phyloP scores from a whole-genome alignment of 2,329 filamentous ascomycete species.

The Aspergillus fumigatus region DNA sequence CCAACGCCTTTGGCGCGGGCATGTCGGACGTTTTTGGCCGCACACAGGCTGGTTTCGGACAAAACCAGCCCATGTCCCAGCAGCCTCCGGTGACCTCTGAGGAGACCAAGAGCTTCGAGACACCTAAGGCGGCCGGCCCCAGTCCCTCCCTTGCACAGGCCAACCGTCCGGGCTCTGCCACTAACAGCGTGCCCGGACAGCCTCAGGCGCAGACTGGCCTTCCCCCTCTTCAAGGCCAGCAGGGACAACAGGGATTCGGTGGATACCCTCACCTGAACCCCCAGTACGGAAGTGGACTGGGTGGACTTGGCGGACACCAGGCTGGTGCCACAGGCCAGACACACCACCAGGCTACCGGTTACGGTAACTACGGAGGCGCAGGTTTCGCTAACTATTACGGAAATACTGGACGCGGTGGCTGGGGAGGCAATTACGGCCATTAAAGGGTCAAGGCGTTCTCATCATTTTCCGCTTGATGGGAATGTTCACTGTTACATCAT shows the following conservation, averaged over 20 bases:
- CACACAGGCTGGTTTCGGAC: conserved; percentile 53
- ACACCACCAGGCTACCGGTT: conserved; percentile 39
- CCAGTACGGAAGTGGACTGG: conserved; percentile 49
- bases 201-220: conserved; percentile 47
- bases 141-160: conserved; percentile 60
- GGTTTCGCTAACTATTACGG: conserved; percentile 43
- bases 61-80: conserved; percentile 50
- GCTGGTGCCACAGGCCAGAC: conserved; percentile 33
- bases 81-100: conserved; percentile 46
- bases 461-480: conserved; percentile 21
- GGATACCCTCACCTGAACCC: conserved; percentile 53
- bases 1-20: conserved; percentile 46
- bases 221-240: conserved; percentile 52
- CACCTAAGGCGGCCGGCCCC: conserved; percentile 54
- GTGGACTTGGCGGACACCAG: conserved; percentile 40
- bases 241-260: conserved; percentile 52
- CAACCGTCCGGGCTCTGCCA: conserved; percentile 59
- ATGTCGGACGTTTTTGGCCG: conserved; percentile 59
- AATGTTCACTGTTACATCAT: conserved; percentile 9
- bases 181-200: conserved; percentile 54
- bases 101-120: conserved; percentile 56
- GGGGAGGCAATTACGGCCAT: conserved; percentile 46
- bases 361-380: conserved; percentile 40
- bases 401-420: conserved; percentile 41
- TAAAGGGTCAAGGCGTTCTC: conserved; percentile 29